Evolutionary conservation across 1,139 yeast genomes (phyloP), one percentile per base, ranked within the genome.

Genomic region (Hyphopichia pseudoburtonii): DNA sequence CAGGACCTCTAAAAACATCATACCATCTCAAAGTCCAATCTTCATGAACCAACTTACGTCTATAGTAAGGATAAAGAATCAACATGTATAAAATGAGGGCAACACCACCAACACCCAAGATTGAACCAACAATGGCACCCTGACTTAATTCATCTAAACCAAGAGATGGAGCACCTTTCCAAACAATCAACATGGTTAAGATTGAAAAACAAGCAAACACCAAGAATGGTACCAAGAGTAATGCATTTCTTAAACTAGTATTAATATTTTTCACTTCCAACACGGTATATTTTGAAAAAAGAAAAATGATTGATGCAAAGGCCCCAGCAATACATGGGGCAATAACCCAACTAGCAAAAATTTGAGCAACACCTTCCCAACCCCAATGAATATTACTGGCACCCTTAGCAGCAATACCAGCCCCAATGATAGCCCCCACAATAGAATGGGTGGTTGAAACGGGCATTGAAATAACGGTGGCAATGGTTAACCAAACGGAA

Each of bases 311-410:
- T 4, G 85, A 60, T 3, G 87, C 81, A 48, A 85, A 75, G 24
- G 58, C 51, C 48, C 89, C 90, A 15, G 90, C 84, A 44, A 84
- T 65, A 15, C 70, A 57, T n/a, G 94, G 92, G 11, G 92, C 89
- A 62, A 84, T 79, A 53, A 82, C 81, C 90, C 92, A 84, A 10
- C 89, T 80, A 3, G 92, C 92, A 46, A 82, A 76, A 48, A 83
- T 83, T 58, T 81, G 84, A 2, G 86, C 57, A 42, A 84, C 83
- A 30, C 89, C 89, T 15, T 48, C 43, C 92, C 92, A 84, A 17
- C 88, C 90, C 94, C 92, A 84, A 41, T 60, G 64, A 42, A 84
- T 74, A 42, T 76, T 67, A 2, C 61, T 52, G 30, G 77, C 80
- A 42, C 81, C 82, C 46, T 70, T 71, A 21, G 90, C 82, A 34